A percentile compares a stretch with the other conserved stretches of the same genome.
Evolutionary conservation across 2,329 filamentous ascomycete genomes (phyloP).

Genomic region (Venturia asperata): DNA sequence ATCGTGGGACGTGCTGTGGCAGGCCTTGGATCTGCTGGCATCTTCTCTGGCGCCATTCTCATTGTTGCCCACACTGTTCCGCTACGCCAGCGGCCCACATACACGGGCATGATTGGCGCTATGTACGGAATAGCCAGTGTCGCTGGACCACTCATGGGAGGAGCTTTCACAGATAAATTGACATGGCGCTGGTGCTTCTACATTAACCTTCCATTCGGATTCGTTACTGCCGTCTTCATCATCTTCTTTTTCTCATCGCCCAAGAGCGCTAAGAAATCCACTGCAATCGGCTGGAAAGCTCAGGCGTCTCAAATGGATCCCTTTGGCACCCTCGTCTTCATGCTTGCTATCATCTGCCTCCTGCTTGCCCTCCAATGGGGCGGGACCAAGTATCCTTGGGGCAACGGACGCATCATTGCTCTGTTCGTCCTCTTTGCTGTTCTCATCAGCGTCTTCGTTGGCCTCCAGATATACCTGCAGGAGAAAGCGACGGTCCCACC

Average conservation of each 20-base stretch:
- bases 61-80: conserved; percentile 42
- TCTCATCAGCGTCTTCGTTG: conserved; percentile 37
- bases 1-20: conserved; percentile 47
- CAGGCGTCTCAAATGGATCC: conserved; percentile 42
- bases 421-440: conserved; percentile 41
- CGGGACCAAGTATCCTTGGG: conserved; percentile 42
- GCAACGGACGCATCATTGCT: conserved; percentile 39
- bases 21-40: conserved; percentile 45
- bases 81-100: conserved; percentile 41
- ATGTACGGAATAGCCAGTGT: conserved; percentile 45
- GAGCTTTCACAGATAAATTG: conserved; percentile 40
- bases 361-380: conserved; percentile 47
- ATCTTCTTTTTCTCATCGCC: conserved; percentile 34
- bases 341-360: conserved; percentile 43
- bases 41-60: conserved; percentile 43
- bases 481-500: conserved; percentile 42
- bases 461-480: conserved; percentile 38
- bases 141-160: conserved; percentile 43
- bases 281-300: conserved; percentile 30
- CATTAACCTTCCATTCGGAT: conserved; percentile 49
- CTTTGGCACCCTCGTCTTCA: conserved; percentile 37
- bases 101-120: conserved; percentile 43
- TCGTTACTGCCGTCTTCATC: conserved; percentile 37
- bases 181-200: conserved; percentile 42
- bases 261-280: conserved; percentile 30